A percentile compares a stretch with the other conserved stretches of the same genome.
These are phyloP conservation scores for Podaxis rugospora DNA, from an alignment of 768 basidiomycete species.

Conservation along the genomic window DNA sequence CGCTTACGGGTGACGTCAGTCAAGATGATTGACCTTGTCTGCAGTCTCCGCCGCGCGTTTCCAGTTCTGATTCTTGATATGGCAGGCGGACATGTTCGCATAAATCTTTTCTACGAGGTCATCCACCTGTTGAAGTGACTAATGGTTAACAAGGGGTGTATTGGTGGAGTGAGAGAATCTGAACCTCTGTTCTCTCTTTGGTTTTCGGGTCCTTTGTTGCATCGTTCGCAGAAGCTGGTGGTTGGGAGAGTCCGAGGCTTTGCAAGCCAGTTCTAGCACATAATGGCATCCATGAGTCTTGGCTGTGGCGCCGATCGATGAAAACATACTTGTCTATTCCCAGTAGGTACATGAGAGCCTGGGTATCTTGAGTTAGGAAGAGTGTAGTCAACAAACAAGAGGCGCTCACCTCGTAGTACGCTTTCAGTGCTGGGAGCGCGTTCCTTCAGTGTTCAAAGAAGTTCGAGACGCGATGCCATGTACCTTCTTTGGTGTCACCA, in stretches of 20 bases:
- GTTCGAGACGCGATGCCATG: conserved; percentile 16
- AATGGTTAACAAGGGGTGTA: conserved; percentile 2
- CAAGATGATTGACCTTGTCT: conserved; percentile 48
- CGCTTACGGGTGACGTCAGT: neutral
- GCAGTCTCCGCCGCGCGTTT: conserved; percentile 76
- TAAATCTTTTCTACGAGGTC: conserved; percentile 77
- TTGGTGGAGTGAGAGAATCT: conserved; percentile 6
- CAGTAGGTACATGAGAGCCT: conserved; percentile 70
- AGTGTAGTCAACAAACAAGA: conserved; percentile 5
- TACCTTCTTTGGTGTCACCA: conserved; percentile 59
- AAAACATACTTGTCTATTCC: conserved; percentile 71
- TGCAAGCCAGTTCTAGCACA: conserved; percentile 49
- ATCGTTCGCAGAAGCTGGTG: conserved; percentile 22
- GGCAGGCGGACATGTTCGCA: conserved; percentile 81
- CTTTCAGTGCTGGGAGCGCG: conserved; percentile 48
- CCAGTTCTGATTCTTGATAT: conserved; percentile 79
- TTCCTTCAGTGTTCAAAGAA: neutral
- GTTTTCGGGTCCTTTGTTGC: conserved; percentile 28
- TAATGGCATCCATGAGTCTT: neutral
- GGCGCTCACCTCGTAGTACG: conserved; percentile 63
- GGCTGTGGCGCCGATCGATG: neutral
- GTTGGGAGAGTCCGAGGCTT: conserved; percentile 40
- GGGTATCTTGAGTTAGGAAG: conserved; percentile 3
- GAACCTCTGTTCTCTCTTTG: conserved; percentile 68
- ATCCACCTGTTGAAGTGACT: conserved; percentile 48